Percentiles rank a stretch among this genome's conserved stretches.
Conservation (phyloP, 2,329 filamentous ascomycete genomes). For the Apiospora aurea region DNA sequence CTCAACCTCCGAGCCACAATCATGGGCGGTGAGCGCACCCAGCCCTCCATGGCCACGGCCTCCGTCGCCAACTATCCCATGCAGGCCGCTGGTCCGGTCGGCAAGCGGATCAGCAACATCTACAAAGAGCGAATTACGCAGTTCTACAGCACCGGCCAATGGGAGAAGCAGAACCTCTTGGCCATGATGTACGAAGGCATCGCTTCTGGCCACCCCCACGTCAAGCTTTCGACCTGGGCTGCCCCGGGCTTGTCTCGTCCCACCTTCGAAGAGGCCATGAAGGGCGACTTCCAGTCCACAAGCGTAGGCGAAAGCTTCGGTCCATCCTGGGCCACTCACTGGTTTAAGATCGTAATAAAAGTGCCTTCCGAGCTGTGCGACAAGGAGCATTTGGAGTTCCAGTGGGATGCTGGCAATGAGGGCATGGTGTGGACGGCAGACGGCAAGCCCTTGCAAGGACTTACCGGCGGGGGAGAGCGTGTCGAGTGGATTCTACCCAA, state of each 20-base stretch:
- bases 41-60: conserved; percentile 50
- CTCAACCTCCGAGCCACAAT: conserved; percentile 31
- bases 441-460: conserved; percentile 87
- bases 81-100: conserved; percentile 62
- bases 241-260: conserved; percentile 82
- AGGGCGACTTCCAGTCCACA: conserved; percentile 77
- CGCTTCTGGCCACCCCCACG: conserved; percentile 72
- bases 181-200: conserved; percentile 77
- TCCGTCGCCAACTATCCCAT: conserved; percentile 53
- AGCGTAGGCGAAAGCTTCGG: conserved; percentile 82
- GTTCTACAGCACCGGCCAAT: conserved; percentile 83
- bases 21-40: conserved; percentile 59
- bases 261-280: conserved; percentile 83
- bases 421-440: conserved; percentile 93
- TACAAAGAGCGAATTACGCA: conserved; percentile 84
- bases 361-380: conserved; percentile 76
- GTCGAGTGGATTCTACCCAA: conserved; percentile 91
- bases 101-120: conserved; percentile 84
- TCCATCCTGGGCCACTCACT: conserved; percentile 96
- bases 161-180: conserved; percentile 75
- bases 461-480: conserved; percentile 89
- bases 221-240: conserved; percentile 87
- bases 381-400: conserved; percentile 88
- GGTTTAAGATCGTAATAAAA: conserved; percentile 86
- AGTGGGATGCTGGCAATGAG: conserved; percentile 96